Conservation (phyloP, 2,329 filamentous ascomycete species). For the Aspergillus sclerotialis region DNA sequence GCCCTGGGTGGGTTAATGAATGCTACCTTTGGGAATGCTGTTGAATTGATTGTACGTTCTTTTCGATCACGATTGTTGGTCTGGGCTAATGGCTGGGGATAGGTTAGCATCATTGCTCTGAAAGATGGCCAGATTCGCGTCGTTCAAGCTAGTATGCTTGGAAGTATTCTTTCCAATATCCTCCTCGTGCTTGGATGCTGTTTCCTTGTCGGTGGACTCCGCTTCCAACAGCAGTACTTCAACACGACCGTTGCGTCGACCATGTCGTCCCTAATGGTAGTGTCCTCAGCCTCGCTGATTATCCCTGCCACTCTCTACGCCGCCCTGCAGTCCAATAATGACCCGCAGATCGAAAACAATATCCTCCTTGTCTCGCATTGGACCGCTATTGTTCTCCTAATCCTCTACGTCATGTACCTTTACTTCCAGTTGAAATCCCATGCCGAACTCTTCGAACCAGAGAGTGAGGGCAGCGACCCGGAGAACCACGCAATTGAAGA, state of each 20-base stretch:
- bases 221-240: slow-evolving; percentile 60
- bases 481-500: slow-evolving; percentile 17
- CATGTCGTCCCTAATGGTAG: slow-evolving; percentile 63
- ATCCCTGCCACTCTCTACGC: slow-evolving; percentile 70
- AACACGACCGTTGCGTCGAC: slow-evolving; percentile 45
- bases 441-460: slow-evolving; percentile 59
- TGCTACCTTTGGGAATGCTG: slow-evolving; percentile 61
- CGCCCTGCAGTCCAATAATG: slow-evolving; percentile 45
- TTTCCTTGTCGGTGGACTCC: slow-evolving; percentile 67
- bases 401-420: slow-evolving; percentile 70
- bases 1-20: slow-evolving; percentile 58
- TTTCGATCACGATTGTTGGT: neutral
- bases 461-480: slow-evolving; percentile 33
- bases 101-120: slow-evolving; percentile 90
- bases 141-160: slow-evolving; percentile 96
- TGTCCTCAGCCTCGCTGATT: slow-evolving; percentile 70
- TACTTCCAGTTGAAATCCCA: slow-evolving; percentile 73
- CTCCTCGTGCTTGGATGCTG: slow-evolving; percentile 79
- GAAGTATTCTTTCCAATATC: slow-evolving; percentile 90
- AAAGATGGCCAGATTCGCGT: slow-evolving; percentile 81
- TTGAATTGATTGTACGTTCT: slow-evolving; percentile 59
- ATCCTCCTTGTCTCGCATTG: slow-evolving; percentile 68
- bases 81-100: slow-evolving; percentile 4
- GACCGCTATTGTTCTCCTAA: slow-evolving; percentile 66
- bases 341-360: slow-evolving; percentile 38